Evolutionary conservation across 2,329 filamentous ascomycete species (phyloP).

Genomic region (Aspergillus vadensis): DNA sequence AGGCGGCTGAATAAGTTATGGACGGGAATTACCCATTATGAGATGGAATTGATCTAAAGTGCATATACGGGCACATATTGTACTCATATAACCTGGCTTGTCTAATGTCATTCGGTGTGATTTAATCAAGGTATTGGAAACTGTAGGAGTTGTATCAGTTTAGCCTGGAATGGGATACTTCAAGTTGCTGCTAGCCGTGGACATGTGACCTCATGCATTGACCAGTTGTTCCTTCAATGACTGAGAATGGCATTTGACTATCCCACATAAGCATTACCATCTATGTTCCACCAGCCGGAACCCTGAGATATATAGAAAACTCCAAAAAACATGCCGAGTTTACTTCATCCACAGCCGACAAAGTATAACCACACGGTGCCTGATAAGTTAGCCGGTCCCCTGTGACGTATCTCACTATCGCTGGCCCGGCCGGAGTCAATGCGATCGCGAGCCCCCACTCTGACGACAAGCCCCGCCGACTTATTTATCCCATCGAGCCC

Average conservation of each 20-base stretch:
- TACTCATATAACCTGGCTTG: background rate
- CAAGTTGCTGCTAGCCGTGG: too few species aligned
- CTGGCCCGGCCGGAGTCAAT: background rate
- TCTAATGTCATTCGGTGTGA: background rate
- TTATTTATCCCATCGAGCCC: slow-evolving; percentile 22
- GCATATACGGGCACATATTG: background rate
- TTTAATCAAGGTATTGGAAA: background rate
- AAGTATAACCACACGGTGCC: background rate
- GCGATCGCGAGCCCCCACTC: slow-evolving; percentile 26
- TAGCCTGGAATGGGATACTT: too few species aligned
- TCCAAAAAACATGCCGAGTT: too few species aligned
- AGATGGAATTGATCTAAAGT: background rate
- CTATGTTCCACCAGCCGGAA: too few species aligned
- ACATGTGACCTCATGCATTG: too few species aligned
- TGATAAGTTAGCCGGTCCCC: slow-evolving; percentile 1
- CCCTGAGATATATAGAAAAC: too few species aligned
- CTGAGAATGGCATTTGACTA: too few species aligned
- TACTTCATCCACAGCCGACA: too few species aligned
- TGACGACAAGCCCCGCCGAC: slow-evolving; percentile 27
- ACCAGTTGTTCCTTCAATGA: too few species aligned
- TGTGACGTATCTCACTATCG: slow-evolving; percentile 14
- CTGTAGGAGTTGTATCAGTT: too few species aligned
- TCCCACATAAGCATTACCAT: too few species aligned
- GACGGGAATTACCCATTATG: background rate
- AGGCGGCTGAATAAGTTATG: background rate